Conservation (phyloP, 2,329 filamentous ascomycete genomes). For the Alternaria sp. region DNA sequence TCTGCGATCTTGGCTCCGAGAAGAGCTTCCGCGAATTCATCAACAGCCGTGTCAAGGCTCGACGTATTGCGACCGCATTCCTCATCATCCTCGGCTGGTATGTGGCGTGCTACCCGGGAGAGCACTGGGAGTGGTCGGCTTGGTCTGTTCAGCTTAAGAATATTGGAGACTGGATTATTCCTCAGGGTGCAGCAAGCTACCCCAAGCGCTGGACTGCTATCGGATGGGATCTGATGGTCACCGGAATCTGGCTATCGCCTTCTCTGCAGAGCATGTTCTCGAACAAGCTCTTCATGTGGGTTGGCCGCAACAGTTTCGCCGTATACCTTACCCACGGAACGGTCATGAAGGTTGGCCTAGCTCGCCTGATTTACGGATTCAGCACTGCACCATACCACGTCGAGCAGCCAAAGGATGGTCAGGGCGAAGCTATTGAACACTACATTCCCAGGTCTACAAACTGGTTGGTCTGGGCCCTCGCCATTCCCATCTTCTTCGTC, state of each 20-base stretch:
- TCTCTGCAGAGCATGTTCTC: constrained; percentile 60
- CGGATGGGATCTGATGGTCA: constrained; percentile 59
- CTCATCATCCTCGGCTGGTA: constrained; percentile 58
- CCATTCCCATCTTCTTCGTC: constrained; percentile 58
- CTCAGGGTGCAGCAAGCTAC: constrained; percentile 57
- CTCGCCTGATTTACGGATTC: constrained; percentile 63
- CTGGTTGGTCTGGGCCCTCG: constrained; percentile 51
- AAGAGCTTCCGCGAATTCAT: constrained; percentile 58
- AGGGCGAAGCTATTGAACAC: constrained; percentile 50
- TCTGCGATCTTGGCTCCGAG: constrained; percentile 62
- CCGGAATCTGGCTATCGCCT: constrained; percentile 63
- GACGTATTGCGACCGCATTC: constrained; percentile 50
- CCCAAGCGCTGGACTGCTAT: constrained; percentile 56
- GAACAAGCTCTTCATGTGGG: constrained; percentile 61
- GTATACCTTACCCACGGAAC: constrained; percentile 66
- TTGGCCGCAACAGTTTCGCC: constrained; percentile 65
- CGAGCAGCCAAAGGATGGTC: constrained; percentile 51
- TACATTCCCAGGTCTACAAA: constrained; percentile 55
- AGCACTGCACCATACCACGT: constrained; percentile 55
- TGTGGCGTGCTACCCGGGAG: constrained; percentile 61
- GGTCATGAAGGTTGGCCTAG: constrained; percentile 60
- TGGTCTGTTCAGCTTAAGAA: constrained; percentile 60
- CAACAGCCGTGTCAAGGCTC: constrained; percentile 46
- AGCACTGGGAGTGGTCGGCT: constrained; percentile 59
- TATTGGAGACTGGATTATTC: constrained; percentile 57